Base-by-base conservation (phyloP, 371 early-diverging fungal genomes). In the Dentiscutata heterogama region DNA sequence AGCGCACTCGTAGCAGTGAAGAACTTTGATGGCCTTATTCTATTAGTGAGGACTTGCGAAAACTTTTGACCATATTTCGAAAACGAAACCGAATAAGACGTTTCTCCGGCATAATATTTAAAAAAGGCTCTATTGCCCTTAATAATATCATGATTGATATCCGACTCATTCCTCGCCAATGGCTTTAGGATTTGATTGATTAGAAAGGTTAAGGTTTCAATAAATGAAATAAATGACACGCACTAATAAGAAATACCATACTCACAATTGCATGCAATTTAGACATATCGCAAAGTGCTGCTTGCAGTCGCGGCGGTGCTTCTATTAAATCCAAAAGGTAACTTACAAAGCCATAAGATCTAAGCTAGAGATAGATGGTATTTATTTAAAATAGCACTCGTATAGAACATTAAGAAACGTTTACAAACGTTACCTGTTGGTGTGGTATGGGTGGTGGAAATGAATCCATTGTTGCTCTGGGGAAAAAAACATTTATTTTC, bases 291-390 rank as follows among this genome's bases (percentile, higher is more conserved):
- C 96, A 96, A 46, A 97, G 82, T 14, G 92, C 91, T 0, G 89
- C 89, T 39, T 95, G 79, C 1, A 97, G 86, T 5, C 90, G 87
- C 0, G 87, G 86, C 4, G 96, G 96, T 0, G 93, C 96, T 25
- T 94, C 93, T n/a, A 98, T 70, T 18, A 93, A 88, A 81, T 97
- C 94, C 29, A 92, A 83, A 20, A 93, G 83, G 81, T 91, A 95
- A 64, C 94, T 89, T 29, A 94, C 94, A 84, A 98, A 93, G 3
- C 95, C 95, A 71, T 88, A 87, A 8, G 27, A 80, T 8, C 81
- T 60, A 10, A 89, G 82, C 86, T 82, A 75, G 27, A n/a, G 31
- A 8, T 64, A n/a, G 39, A 13, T 18, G 22, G 2, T n/a, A 2
- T 10, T 8, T 5, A 31, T 35, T 67, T 35, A 35, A 35, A 67